phyloP scores from a whole-genome alignment of 2,329 filamentous ascomycete genomes.

The Sporothrix brunneoviolacea region DNA sequence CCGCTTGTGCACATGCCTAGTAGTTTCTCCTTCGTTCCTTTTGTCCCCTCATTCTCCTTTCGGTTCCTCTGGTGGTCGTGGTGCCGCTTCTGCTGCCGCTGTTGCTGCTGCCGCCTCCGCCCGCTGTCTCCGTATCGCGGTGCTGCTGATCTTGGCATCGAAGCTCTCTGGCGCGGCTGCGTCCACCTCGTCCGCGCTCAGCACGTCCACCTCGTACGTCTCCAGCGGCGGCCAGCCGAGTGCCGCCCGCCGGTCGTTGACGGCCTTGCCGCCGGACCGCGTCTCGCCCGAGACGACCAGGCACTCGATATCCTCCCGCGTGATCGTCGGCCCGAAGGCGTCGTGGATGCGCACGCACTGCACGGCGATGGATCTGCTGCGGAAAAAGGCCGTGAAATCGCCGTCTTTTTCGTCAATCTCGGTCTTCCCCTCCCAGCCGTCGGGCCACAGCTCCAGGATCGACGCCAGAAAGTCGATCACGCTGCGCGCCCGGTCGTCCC shows the following conservation, averaged over 20 bases:
- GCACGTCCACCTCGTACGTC: conserved; percentile 82
- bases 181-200: conserved; percentile 60
- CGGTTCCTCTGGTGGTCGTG: not conserved
- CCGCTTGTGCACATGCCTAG: no score
- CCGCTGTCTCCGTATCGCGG: conserved; percentile 60
- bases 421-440: conserved; percentile 38
- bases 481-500: conserved; percentile 63
- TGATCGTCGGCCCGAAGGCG: conserved; percentile 83
- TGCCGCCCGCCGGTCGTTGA: conserved; percentile 74
- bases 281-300: conserved; percentile 88
- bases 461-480: conserved; percentile 68
- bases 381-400: conserved; percentile 51
- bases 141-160: conserved; percentile 83
- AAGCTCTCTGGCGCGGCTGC: conserved; percentile 54
- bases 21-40: not conserved
- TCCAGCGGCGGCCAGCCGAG: conserved; percentile 71
- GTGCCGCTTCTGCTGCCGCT: not conserved
- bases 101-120: conserved; percentile 25
- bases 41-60: not conserved
- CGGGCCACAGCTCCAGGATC: conserved; percentile 41
- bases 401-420: conserved; percentile 29
- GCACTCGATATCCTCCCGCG: conserved; percentile 68
- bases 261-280: conserved; percentile 69
- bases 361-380: conserved; percentile 54
- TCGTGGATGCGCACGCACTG: conserved; percentile 83